phyloP scores from a whole-genome alignment of 202 grass and related monocot species.

The Alloteropsis angusta region DNA sequence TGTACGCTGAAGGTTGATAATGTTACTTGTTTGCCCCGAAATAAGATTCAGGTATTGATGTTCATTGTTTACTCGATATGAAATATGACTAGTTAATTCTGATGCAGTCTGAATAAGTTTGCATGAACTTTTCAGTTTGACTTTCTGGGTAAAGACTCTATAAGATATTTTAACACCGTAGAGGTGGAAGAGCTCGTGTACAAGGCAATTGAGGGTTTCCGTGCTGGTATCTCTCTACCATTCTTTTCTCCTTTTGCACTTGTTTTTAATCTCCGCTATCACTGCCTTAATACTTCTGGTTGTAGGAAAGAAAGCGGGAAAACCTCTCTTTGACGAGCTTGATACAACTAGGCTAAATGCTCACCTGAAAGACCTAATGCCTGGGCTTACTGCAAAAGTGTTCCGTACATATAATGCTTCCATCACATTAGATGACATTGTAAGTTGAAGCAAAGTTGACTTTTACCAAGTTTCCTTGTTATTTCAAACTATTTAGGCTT shows the following conservation, averaged over 20 bases:
- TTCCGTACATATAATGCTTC: constrained; percentile 99
- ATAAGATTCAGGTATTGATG: constrained; percentile 69
- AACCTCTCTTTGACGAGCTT: constrained; percentile 60
- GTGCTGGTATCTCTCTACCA: constrained; percentile 34
- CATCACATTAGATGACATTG: constrained; percentile 89
- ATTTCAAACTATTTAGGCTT: constrained; percentile 11
- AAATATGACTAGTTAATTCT: constrained; percentile 9
- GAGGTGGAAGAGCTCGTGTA: constrained; percentile 77
- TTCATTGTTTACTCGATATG: not conserved
- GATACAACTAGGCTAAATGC: constrained; percentile 84
- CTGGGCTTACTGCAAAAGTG: constrained; percentile 95
- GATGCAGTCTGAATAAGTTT: constrained; percentile 30
- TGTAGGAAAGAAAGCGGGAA: constrained; percentile 46
- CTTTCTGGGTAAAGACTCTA: constrained; percentile 98
- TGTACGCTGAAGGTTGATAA: constrained; percentile 91
- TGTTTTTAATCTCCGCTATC: not conserved
- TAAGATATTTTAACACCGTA: constrained; percentile 90
- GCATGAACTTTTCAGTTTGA: constrained; percentile 61
- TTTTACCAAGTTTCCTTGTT: not conserved
- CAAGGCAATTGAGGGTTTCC: constrained; percentile 77
- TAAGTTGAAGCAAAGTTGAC: constrained; percentile 40
- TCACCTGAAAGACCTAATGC: constrained; percentile 91
- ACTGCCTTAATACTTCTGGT: constrained; percentile 16
- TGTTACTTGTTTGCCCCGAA: constrained; percentile 65
- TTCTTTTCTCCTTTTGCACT: not conserved